Percentiles rank a stretch among this genome's conserved stretches.
Evolutionary conservation across 2,329 filamentous ascomycete genomes (phyloP).

Genomic region (Aspergillus novofumigatus): DNA sequence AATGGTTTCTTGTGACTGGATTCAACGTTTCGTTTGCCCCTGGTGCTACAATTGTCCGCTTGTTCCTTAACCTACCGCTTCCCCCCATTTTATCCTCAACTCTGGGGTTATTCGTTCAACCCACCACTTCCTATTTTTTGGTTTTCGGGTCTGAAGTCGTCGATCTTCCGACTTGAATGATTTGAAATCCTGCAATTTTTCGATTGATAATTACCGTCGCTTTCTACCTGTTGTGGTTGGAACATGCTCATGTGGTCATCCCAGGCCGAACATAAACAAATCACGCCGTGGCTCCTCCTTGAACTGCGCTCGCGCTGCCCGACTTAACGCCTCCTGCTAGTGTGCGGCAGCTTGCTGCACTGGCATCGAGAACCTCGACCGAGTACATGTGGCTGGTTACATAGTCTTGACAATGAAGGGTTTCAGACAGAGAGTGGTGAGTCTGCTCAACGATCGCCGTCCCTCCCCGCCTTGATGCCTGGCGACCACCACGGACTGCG

Average conservation of each 20-base stretch:
- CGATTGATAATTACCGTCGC: neutral
- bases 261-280: constrained; percentile 30
- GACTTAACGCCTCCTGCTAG: constrained; percentile 27
- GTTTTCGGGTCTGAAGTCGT: neutral
- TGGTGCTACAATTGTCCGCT: constrained; percentile 5
- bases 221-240: constrained; percentile 12
- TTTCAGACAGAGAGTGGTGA: constrained; percentile 95
- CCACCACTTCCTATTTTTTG: neutral
- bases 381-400: constrained; percentile 35
- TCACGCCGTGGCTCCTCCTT: constrained; percentile 21
- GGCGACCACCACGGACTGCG: constrained; percentile 3
- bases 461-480: constrained; percentile 17
- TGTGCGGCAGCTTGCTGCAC: constrained; percentile 34
- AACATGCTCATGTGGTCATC: constrained; percentile 27
- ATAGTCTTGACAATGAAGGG: constrained; percentile 75
- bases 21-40: constrained; percentile 11
- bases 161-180: neutral
- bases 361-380: constrained; percentile 25
- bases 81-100: neutral
- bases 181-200: neutral
- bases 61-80: constrained; percentile 3
- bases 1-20: constrained; percentile 12
- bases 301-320: constrained; percentile 18
- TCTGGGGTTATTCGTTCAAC: neutral
- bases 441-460: constrained; percentile 37